These are phyloP conservation scores for Emericellopsis atlantica DNA, from an alignment of 2,329 filamentous ascomycete genomes.

Conservation along the genomic window DNA sequence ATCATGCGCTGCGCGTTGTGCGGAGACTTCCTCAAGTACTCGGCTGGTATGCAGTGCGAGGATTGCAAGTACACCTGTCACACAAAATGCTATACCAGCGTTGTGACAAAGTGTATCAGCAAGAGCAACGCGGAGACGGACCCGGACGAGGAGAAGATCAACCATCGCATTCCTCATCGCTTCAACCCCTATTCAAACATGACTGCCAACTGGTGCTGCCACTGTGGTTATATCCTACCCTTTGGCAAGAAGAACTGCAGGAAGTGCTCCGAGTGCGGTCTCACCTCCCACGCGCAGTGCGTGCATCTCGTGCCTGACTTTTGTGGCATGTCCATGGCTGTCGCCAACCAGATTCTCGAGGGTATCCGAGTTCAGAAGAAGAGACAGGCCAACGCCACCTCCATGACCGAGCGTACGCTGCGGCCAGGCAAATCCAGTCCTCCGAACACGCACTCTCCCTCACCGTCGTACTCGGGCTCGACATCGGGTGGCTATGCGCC, in stretches of 20 bases:
- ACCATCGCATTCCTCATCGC: slow-evolving; percentile 94
- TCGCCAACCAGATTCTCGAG: slow-evolving; percentile 84
- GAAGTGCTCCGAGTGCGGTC: slow-evolving; percentile 84
- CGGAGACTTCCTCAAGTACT: slow-evolving; percentile 97
- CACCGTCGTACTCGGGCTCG: slow-evolving; percentile 20
- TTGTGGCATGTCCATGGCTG: slow-evolving; percentile 98
- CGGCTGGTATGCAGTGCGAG: slow-evolving; percentile 96
- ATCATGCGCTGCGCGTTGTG: slow-evolving; percentile 99
- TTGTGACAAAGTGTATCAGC: slow-evolving; percentile 98
- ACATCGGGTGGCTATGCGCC: slow-evolving; percentile 9
- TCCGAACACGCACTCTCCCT: slow-evolving; percentile 20
- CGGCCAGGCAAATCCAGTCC: slow-evolving; percentile 39
- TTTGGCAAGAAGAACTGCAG: slow-evolving; percentile 92
- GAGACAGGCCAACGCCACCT: slow-evolving; percentile 41
- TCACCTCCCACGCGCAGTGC: slow-evolving; percentile 84
- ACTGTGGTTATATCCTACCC: slow-evolving; percentile 91
- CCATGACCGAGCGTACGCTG: slow-evolving; percentile 54
- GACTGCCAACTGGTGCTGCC: slow-evolving; percentile 98
- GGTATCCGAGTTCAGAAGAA: slow-evolving; percentile 73
- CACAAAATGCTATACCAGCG: slow-evolving; percentile 90
- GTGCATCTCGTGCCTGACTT: slow-evolving; percentile 96
- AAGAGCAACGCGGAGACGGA: slow-evolving; percentile 98
- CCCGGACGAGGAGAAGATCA: slow-evolving; percentile 98
- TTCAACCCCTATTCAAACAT: slow-evolving; percentile 97
- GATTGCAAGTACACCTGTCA: slow-evolving; percentile 99